Base-by-base conservation (phyloP, 2,329 filamentous ascomycete genomes). In the Fusarium lyarnte region DNA sequence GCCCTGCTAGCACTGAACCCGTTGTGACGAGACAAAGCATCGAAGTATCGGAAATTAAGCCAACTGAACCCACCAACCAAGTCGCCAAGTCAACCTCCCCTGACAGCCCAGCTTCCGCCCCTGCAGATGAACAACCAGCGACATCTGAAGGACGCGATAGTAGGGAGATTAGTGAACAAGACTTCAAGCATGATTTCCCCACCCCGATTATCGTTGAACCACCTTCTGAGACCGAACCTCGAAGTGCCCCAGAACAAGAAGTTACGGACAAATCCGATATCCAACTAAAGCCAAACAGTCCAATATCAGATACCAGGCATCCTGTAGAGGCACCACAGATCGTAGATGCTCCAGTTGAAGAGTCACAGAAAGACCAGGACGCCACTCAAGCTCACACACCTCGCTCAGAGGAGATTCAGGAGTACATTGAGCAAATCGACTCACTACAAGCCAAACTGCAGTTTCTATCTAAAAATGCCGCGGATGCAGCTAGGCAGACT, bases 391-490 rank as follows among this genome's bases (percentile, higher is more conserved):
- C 74, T 38, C 79, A 76, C 46, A 52, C 64, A 11, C 71, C 66
- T 69, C 89, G 93, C 73, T 92, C 95, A 64, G 93, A 96, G 75
- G 96, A 98, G 79, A 87, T 94, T 43, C 91, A 96, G 76, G 88
- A 88, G 53, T 94, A 97, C 70, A 88, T 95, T 11, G 96, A 99
- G 82, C 91, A 93, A 39, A 96, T 98, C 61, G 96, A 99, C 84
- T 93, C 95, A 8, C 84, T 99, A 3, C 94, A 98, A 80, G 90
- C 94, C 11, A 98, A 99, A 79, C 84, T 99, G 33, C 92, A 95
- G 74, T 98, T 97, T 78, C 85, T 99, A 17, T 91, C 95, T 5
- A 92, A 92, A 69, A 93, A 95, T 78, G 91, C 93, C 17, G 89
- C 92, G 1, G 92, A 95, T 36, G 87, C 91, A 1, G 94, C 96